Conservation (phyloP, 2,329 filamentous ascomycete species). For the Microdochium bolleyi region DNA sequence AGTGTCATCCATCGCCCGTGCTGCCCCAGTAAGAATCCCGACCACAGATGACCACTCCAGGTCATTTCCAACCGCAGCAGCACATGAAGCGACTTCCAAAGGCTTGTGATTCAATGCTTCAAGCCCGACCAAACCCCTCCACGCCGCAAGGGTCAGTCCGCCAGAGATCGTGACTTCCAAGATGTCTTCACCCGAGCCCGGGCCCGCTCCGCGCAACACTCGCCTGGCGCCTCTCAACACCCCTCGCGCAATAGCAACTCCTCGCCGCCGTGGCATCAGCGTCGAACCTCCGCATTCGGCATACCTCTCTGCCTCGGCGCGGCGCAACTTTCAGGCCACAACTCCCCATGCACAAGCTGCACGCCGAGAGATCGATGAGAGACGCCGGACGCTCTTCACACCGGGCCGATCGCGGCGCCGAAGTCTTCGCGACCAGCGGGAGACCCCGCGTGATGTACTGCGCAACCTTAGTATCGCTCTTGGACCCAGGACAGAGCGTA, state of each 20-base stretch:
- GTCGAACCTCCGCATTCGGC: conserved; percentile 29
- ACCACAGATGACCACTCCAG: too few species aligned
- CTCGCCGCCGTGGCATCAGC: conserved; percentile 20
- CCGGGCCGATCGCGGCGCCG: conserved; percentile 50
- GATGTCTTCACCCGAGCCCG: background rate
- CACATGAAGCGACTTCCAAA: too few species aligned
- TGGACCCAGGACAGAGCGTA: conserved; percentile 36
- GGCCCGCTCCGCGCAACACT: background rate
- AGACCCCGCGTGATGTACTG: conserved; percentile 23
- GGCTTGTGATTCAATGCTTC: too few species aligned
- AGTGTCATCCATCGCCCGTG: too few species aligned
- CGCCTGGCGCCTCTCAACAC: conserved; percentile 15
- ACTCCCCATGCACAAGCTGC: conserved; percentile 58
- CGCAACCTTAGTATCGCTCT: conserved; percentile 46
- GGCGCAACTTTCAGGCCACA: conserved; percentile 31
- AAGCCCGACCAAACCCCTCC: too few species aligned
- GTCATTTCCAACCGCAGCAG: too few species aligned
- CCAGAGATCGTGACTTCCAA: background rate
- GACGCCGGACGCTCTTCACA: conserved; percentile 51
- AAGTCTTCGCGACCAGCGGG: conserved; percentile 44
- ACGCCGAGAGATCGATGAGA: conserved; percentile 47
- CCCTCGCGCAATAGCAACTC: conserved; percentile 17
- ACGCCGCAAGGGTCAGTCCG: background rate
- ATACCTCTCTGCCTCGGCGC: conserved; percentile 37
- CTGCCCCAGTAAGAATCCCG: too few species aligned